Evolutionary conservation across 2,329 filamentous ascomycete species (phyloP).

Genomic region (Sarocladium oryzae): DNA sequence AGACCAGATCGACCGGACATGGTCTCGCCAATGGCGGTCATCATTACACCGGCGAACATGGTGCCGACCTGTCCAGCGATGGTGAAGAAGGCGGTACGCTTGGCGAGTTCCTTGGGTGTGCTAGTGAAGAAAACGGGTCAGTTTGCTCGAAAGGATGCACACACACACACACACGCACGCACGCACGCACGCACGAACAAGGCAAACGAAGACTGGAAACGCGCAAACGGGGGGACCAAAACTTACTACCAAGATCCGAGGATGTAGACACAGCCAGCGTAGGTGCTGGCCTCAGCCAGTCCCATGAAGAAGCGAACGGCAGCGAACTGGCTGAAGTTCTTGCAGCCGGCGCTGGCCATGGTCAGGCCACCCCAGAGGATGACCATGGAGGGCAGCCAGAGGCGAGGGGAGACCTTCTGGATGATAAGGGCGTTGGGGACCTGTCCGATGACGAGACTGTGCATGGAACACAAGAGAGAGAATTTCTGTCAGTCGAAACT

Average conservation of each 20-base stretch:
- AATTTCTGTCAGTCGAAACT: no score
- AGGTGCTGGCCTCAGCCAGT: slow-evolving; percentile 19
- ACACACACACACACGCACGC: no score
- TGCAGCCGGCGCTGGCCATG: slow-evolving; percentile 19
- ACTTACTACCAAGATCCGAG: slow-evolving; percentile 45
- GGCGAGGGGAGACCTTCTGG: slow-evolving; percentile 40
- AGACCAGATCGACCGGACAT: slow-evolving; percentile 37
- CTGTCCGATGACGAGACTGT: slow-evolving; percentile 29
- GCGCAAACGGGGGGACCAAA: not conserved
- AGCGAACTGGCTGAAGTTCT: slow-evolving; percentile 18
- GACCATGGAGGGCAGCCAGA: slow-evolving; percentile 42
- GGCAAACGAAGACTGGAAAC: no score
- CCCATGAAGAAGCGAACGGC: slow-evolving; percentile 20
- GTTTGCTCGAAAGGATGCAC: no score
- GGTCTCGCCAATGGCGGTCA: slow-evolving; percentile 36
- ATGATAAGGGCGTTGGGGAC: slow-evolving; percentile 38
- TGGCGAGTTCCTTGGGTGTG: slow-evolving; percentile 41
- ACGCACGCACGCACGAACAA: no score
- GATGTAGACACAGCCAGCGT: slow-evolving; percentile 25
- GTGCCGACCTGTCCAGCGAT: slow-evolving; percentile 48
- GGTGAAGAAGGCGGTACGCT: slow-evolving; percentile 52
- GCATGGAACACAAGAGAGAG: not conserved
- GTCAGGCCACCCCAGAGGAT: slow-evolving; percentile 43
- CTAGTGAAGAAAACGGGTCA: slow-evolving; percentile 16
- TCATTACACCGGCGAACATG: slow-evolving; percentile 49